These are phyloP conservation scores for Lasiodiplodia theobromae DNA, from an alignment of 2,329 filamentous ascomycete genomes.

Conservation along the genomic window DNA sequence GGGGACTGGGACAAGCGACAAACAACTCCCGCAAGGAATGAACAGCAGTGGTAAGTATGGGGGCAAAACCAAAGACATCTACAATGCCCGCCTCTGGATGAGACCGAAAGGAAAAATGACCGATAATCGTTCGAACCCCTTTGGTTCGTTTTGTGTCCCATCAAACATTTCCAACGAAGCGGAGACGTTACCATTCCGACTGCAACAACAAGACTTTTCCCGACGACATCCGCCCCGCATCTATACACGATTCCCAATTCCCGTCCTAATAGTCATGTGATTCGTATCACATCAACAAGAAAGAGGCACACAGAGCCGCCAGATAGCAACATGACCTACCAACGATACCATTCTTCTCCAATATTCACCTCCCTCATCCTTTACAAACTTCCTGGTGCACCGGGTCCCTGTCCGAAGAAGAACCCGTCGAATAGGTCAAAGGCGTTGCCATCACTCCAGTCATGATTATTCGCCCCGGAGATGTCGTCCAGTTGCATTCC, in stretches of 20 bases:
- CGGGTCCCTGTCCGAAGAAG: slow-evolving; percentile 65
- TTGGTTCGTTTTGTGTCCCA: slow-evolving; percentile 1
- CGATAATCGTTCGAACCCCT: not conserved
- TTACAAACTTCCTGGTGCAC: slow-evolving; percentile 29
- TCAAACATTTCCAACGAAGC: not conserved
- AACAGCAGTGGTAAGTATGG: not conserved
- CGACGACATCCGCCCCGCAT: not conserved
- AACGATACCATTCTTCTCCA: not conserved
- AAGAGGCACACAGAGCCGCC: not conserved
- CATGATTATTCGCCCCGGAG: slow-evolving; percentile 58
- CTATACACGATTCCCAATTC: not conserved
- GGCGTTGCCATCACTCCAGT: slow-evolving; percentile 57
- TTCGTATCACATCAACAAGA: not conserved
- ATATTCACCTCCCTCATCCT: not conserved
- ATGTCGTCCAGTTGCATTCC: slow-evolving; percentile 47
- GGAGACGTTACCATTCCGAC: not conserved
- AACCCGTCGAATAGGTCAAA: slow-evolving; percentile 71
- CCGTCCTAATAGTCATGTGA: not conserved
- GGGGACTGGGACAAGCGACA: not conserved
- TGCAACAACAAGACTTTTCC: not conserved
- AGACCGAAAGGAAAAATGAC: not conserved
- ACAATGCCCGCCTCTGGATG: not conserved
- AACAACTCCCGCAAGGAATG: not conserved
- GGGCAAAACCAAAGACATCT: not conserved
- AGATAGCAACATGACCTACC: not conserved